Evolutionary conservation across 163 green algal genomes (phyloP), one percentile per base, ranked within the genome.

Genomic region (Scenedesmus sp.): DNA sequence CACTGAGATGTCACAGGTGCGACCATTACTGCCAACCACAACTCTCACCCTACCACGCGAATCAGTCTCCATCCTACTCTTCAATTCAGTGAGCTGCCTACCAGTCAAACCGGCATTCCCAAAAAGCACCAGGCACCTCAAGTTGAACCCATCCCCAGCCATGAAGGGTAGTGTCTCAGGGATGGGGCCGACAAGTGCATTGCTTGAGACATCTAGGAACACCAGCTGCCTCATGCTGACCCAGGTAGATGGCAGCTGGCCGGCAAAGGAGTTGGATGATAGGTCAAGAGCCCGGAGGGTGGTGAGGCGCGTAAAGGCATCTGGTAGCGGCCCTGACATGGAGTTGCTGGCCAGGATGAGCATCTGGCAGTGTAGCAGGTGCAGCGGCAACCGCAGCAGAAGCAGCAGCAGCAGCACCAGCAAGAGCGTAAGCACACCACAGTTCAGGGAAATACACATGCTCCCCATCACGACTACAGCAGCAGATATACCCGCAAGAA

Each of bases 171-270:
- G 33, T 3, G 33, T 42, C 10, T 42, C 26, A 18, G 70, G 70
- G 16, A 80, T 2, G 4, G 26, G n/a, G 70, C 70, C 20, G 5
- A 42, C 33, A 16, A 80, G 33, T 42, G 70, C 70, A 42, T 80
- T 80, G n/a, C n/a, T 24, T 3, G n/a, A 44, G n/a, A 80, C 70
- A 24, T 80, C 70, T 16, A 80, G 26, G n/a, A 42, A 44, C 70
- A 80, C 70, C 70, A 80, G 70, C 70, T 80, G n/a, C n/a, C 70
- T 24, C 70, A 80, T 40, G 70, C 70, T 80, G n/a, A 42, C 70
- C n/a, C n/a, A 42, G 16, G 26, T 16, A 10, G 70, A 80, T 6
- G 70, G 70, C 70, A 80, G 70, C 70, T 20, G 13, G 70, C 70
- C 70, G 20, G 12, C 70, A 40, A 80, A 42, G 70, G n/a, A 42